Evolutionary conservation across 2,329 filamentous ascomycete species (phyloP).

Genomic region (Fusarium sacchari): DNA sequence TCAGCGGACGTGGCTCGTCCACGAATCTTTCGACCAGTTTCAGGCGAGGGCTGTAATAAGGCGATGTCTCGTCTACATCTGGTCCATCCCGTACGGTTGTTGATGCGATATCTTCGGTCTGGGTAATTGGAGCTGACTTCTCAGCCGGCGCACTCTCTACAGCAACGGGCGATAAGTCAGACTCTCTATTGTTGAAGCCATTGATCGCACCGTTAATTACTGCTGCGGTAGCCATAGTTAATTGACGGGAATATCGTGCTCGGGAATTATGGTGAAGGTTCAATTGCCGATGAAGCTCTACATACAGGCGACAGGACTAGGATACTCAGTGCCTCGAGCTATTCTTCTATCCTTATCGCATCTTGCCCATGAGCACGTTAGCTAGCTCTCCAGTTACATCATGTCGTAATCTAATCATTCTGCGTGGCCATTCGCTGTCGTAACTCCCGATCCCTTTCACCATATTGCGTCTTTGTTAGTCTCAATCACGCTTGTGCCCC

Average conservation of each 20-base stretch:
- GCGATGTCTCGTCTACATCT: slow-evolving; percentile 28
- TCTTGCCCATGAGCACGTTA: slow-evolving; percentile 28
- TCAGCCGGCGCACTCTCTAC: slow-evolving; percentile 4
- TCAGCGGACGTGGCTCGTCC: slow-evolving; percentile 48
- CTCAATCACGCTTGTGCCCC: slow-evolving; percentile 38
- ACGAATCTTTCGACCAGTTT: slow-evolving; percentile 47
- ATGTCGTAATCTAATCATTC: slow-evolving; percentile 5
- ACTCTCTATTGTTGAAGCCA: background rate
- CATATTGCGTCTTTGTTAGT: slow-evolving; percentile 16
- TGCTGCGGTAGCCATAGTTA: slow-evolving; percentile 18
- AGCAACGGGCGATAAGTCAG: background rate
- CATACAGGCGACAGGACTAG: background rate
- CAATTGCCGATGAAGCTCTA: background rate
- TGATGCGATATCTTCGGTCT: background rate
- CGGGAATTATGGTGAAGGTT: background rate
- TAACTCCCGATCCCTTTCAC: slow-evolving; percentile 12
- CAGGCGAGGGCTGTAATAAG: slow-evolving; percentile 36
- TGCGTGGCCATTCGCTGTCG: slow-evolving; percentile 9
- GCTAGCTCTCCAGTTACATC: slow-evolving; percentile 25
- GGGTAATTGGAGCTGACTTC: slow-evolving; percentile 3
- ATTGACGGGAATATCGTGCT: background rate
- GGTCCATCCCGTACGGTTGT: slow-evolving; percentile 14
- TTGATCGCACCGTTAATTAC: slow-evolving; percentile 13
- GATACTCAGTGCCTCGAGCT: background rate
- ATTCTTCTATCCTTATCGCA: slow-evolving; percentile 16